A percentile compares a stretch with the other conserved stretches of the same genome.
phyloP scores from a whole-genome alignment of 1,139 yeast species.

The Arxiozyma slooffiae region DNA sequence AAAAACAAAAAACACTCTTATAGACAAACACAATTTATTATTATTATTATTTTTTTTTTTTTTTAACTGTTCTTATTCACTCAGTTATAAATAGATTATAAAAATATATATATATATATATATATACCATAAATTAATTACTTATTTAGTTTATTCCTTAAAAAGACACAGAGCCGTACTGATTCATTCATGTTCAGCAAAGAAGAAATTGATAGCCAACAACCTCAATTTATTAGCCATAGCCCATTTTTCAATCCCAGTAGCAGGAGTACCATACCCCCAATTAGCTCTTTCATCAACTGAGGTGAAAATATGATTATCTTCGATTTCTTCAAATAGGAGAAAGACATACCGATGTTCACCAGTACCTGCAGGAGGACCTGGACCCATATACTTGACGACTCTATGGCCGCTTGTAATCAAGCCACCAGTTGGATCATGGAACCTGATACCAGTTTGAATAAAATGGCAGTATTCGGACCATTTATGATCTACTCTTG shows the following conservation, averaged over 20 bases:
- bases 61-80: no score
- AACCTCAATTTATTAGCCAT: constrained; percentile 52
- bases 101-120: background rate
- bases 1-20: background rate
- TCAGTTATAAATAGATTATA: no score
- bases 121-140: background rate
- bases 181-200: constrained; percentile 50
- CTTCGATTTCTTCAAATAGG: constrained; percentile 52
- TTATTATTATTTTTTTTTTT: no score
- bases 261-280: constrained; percentile 73
- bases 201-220: constrained; percentile 70
- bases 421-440: constrained; percentile 10
- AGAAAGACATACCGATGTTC: constrained; percentile 73
- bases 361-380: constrained; percentile 75
- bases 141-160: no score
- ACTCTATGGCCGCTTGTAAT: constrained; percentile 26
- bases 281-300: constrained; percentile 57
- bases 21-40: background rate
- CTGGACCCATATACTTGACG: constrained; percentile 63
- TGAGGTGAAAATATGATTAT: constrained; percentile 15
- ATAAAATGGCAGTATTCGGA: constrained; percentile 79
- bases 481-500: constrained; percentile 73
- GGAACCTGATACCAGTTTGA: constrained; percentile 47
- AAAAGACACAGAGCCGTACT: no score
- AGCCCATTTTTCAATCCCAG: constrained; percentile 73